phyloP scores from a whole-genome alignment of 352 stramenopile genomes.

The Globisporangium emineosum region DNA sequence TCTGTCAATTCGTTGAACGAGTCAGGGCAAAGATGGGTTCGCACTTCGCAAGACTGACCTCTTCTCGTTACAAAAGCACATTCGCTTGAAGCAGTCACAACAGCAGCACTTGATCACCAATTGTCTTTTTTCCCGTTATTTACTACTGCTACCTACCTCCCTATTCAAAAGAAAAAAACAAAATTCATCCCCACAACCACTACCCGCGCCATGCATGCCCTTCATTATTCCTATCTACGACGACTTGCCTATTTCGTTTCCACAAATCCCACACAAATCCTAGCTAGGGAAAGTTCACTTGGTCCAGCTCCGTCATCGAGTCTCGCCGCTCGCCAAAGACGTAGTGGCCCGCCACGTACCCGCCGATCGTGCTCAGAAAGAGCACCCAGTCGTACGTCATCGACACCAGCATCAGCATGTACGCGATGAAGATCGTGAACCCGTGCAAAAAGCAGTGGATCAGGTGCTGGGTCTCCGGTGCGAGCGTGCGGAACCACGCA shows the following conservation, averaged over 20 bases:
- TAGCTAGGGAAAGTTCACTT: slow-evolving; percentile 20
- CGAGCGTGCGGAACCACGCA: slow-evolving; percentile 52
- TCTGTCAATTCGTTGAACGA: slow-evolving; percentile 1
- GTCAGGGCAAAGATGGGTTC: neutral
- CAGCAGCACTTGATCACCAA: neutral
- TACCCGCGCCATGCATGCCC: neutral
- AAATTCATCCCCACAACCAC: neutral
- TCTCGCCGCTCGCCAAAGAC: slow-evolving; percentile 65
- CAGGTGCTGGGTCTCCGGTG: slow-evolving; percentile 48
- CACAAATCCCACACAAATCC: neutral
- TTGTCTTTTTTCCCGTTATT: neutral
- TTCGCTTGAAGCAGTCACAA: neutral
- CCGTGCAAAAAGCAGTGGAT: slow-evolving; percentile 58
- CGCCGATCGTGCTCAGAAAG: slow-evolving; percentile 47
- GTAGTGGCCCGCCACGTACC: slow-evolving; percentile 66
- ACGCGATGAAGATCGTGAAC: slow-evolving; percentile 60
- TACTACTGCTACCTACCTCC: neutral
- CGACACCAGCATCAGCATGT: slow-evolving; percentile 79
- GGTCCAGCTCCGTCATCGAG: slow-evolving; percentile 24
- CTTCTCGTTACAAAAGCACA: no score
- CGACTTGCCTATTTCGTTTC: neutral
- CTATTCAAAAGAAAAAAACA: neutral
- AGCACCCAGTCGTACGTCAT: slow-evolving; percentile 78
- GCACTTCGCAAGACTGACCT: no score
- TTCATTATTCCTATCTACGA: neutral